A percentile compares a stretch with the other conserved stretches of the same genome.
Conservation (phyloP, 345 rosid genomes). For the Carallia brachiata region DNA sequence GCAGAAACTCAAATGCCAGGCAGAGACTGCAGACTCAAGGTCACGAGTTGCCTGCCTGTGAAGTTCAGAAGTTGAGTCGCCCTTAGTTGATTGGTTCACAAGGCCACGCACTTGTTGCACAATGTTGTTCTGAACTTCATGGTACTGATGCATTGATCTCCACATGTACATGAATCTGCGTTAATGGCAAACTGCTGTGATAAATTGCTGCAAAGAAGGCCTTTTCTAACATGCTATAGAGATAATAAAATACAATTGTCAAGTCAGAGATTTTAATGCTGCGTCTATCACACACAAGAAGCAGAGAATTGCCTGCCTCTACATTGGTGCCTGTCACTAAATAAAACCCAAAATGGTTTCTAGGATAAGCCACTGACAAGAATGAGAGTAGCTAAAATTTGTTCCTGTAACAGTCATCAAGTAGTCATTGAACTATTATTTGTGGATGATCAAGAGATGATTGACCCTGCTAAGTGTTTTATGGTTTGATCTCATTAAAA, state of each 20-base stretch:
- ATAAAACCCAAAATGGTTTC: background rate
- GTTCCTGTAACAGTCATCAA: background rate
- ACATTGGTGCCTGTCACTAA: background rate
- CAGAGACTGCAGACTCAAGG: conserved; percentile 79
- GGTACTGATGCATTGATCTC: conserved; percentile 85
- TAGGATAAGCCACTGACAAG: background rate
- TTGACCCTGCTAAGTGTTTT: background rate
- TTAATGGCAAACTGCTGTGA: background rate
- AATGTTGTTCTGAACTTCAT: conserved; percentile 76
- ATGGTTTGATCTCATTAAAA: background rate
- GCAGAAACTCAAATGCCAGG: conserved; percentile 92
- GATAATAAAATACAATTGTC: background rate
- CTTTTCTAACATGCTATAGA: too few relatives aligned
- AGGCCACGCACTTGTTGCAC: conserved; percentile 97
- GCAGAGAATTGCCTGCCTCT: background rate
- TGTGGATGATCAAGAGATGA: background rate
- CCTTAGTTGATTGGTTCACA: conserved; percentile 62
- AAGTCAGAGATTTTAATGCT: background rate
- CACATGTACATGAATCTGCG: conserved; percentile 97
- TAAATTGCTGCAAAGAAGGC: background rate
- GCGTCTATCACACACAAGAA: background rate
- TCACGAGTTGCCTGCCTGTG: conserved; percentile 93
- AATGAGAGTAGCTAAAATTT: background rate
- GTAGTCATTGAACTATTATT: background rate
- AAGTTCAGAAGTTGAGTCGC: conserved; percentile 84